Conservation (phyloP, 345 rosid genomes). For the Eutrema heterophyllum region DNA sequence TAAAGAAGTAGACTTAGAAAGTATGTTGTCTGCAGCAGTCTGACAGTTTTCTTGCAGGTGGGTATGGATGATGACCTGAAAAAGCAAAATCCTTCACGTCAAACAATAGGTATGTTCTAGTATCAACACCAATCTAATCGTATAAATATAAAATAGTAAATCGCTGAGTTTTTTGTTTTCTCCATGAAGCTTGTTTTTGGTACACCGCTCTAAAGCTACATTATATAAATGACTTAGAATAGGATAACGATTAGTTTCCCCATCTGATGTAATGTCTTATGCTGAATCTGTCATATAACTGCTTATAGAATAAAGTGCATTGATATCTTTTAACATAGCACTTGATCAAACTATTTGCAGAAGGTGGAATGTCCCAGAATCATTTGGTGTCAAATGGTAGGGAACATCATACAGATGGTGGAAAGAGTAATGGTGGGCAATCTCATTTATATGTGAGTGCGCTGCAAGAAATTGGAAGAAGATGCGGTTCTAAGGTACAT, state of each 20-base stretch:
- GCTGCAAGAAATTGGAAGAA: slow-evolving; percentile 85
- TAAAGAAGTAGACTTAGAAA: too few species aligned
- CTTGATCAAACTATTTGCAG: slow-evolving; percentile 43
- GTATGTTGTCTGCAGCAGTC: background rate
- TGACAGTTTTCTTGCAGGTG: slow-evolving; percentile 38
- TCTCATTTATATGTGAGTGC: slow-evolving; percentile 71
- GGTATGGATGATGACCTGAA: slow-evolving; percentile 39
- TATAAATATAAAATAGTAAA: background rate
- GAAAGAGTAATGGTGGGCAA: slow-evolving; percentile 51
- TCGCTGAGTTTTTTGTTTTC: background rate
- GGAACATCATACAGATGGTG: slow-evolving; percentile 56
- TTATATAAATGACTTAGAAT: background rate
- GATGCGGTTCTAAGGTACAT: slow-evolving; percentile 83
- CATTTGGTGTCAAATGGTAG: slow-evolving; percentile 40
- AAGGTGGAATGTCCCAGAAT: slow-evolving; percentile 55
- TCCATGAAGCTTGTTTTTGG: background rate
- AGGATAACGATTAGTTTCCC: background rate
- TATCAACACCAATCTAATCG: background rate
- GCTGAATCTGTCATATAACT: background rate
- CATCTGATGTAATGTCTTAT: background rate
- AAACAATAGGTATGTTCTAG: slow-evolving; percentile 43
- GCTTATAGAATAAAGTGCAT: background rate
- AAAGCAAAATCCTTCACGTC: slow-evolving; percentile 44
- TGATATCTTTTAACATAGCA: background rate
- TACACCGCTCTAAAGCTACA: background rate